Percentiles rank a stretch among this genome's conserved stretches.
Conservation (phyloP, 768 basidiomycete species). For the Hemileccinum impolitum region DNA sequence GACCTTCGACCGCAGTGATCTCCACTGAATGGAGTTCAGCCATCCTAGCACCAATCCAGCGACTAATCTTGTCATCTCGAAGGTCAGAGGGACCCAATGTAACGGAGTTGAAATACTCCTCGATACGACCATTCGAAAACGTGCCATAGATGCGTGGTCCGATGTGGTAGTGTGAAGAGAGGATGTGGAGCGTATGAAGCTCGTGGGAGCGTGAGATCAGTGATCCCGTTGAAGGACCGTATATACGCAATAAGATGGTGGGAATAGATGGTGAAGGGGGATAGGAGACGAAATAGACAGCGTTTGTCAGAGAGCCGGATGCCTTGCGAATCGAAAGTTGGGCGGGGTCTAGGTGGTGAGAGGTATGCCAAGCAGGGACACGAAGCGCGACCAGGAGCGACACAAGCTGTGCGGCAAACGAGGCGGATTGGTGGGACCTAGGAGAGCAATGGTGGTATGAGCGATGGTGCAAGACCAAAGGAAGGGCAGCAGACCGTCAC, state of each 20-base stretch:
- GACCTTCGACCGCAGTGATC: slow-evolving; percentile 58
- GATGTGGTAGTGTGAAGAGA: slow-evolving; percentile 84
- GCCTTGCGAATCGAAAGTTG: slow-evolving; percentile 70
- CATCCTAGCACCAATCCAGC: slow-evolving; percentile 93
- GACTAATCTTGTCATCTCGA: slow-evolving; percentile 68
- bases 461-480: slow-evolving; percentile 10
- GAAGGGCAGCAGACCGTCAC: slow-evolving; percentile 35
- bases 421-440: slow-evolving; percentile 57
- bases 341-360: slow-evolving; percentile 41
- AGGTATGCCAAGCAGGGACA: slow-evolving; percentile 56
- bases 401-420: slow-evolving; percentile 55
- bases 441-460: slow-evolving; percentile 17
- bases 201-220: slow-evolving; percentile 89
- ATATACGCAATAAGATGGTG: slow-evolving; percentile 86
- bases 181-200: slow-evolving; percentile 81
- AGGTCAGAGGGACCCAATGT: slow-evolving; percentile 78
- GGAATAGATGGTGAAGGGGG: slow-evolving; percentile 43
- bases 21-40: slow-evolving; percentile 94
- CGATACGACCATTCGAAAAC: slow-evolving; percentile 91
- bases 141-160: slow-evolving; percentile 93
- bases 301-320: slow-evolving; percentile 91
- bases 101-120: slow-evolving; percentile 90
- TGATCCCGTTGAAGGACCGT: slow-evolving; percentile 80
- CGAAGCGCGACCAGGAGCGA: slow-evolving; percentile 52
- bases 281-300: slow-evolving; percentile 94